Conservation (phyloP, 257 asterid species). For the Salvia miltiorrhiza region DNA sequence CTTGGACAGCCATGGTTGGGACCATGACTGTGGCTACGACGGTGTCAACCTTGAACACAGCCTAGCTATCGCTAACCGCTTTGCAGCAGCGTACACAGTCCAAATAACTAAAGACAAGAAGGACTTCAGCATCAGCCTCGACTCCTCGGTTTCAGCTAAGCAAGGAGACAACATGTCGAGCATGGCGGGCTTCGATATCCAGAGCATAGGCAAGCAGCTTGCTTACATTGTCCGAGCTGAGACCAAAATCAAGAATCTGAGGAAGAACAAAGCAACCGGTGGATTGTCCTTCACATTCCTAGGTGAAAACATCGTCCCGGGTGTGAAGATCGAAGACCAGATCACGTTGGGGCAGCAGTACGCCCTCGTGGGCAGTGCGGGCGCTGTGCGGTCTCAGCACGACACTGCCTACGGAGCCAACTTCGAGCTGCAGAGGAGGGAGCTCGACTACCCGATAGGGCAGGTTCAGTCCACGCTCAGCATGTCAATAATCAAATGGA, state of each 20-base stretch:
- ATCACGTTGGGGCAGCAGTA: slow-evolving; percentile 65
- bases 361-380: slow-evolving; percentile 74
- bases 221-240: slow-evolving; percentile 84
- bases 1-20: slow-evolving; percentile 94
- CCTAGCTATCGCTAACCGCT: slow-evolving; percentile 57
- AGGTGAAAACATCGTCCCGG: slow-evolving; percentile 83
- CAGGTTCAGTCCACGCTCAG: slow-evolving; percentile 86
- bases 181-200: slow-evolving; percentile 90
- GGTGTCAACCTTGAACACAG: slow-evolving; percentile 92
- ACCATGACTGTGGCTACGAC: slow-evolving; percentile 96
- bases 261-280: slow-evolving; percentile 64
- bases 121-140: slow-evolving; percentile 77
- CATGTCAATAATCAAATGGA: slow-evolving; percentile 80
- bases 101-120: slow-evolving; percentile 90
- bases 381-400: slow-evolving; percentile 61
- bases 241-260: slow-evolving; percentile 60
- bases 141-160: slow-evolving; percentile 70
- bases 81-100: slow-evolving; percentile 65
- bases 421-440: slow-evolving; percentile 80
- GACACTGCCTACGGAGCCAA: slow-evolving; percentile 95
- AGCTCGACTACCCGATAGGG: slow-evolving; percentile 75
- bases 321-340: slow-evolving; percentile 80
- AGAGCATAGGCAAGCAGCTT: slow-evolving; percentile 86
- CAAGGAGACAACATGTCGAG: slow-evolving; percentile 65
- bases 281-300: slow-evolving; percentile 73